These are phyloP conservation scores for Naganishia vaughanmartiniae DNA, from an alignment of 768 basidiomycete genomes.

Conservation along the genomic window DNA sequence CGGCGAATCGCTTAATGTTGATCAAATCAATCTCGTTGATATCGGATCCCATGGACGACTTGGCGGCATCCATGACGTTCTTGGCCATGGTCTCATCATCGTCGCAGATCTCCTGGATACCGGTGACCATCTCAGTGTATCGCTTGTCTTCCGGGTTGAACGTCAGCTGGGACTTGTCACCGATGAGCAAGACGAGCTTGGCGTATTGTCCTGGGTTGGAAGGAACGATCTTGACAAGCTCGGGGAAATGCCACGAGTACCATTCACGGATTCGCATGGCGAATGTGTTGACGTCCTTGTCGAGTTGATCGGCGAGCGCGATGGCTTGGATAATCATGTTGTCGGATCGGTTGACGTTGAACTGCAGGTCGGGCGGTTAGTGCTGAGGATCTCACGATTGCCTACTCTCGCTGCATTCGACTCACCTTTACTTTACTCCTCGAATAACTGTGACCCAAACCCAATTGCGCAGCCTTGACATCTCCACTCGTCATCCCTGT, in stretches of 20 bases:
- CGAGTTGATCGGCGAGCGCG: slow-evolving; percentile 93
- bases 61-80: slow-evolving; percentile 90
- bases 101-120: slow-evolving; percentile 73
- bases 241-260: slow-evolving; percentile 99
- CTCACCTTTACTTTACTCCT: slow-evolving; percentile 87
- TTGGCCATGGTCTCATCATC: slow-evolving; percentile 81
- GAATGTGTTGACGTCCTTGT: slow-evolving; percentile 99
- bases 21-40: slow-evolving; percentile 90
- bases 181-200: slow-evolving; percentile 76
- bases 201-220: slow-evolving; percentile 92
- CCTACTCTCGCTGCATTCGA: background rate
- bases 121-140: slow-evolving; percentile 65
- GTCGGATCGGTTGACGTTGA: slow-evolving; percentile 62
- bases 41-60: slow-evolving; percentile 88
- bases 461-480: slow-evolving; percentile 88
- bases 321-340: slow-evolving; percentile 99
- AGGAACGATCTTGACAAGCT: slow-evolving; percentile 85
- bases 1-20: slow-evolving; percentile 88
- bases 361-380: slow-evolving; percentile 33
- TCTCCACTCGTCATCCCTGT: slow-evolving; percentile 84
- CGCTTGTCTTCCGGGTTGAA: slow-evolving; percentile 54
- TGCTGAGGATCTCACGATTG: too few species aligned
- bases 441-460: slow-evolving; percentile 95
- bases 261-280: slow-evolving; percentile 97
- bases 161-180: slow-evolving; percentile 73